Evolutionary conservation across 2,329 filamentous ascomycete genomes (phyloP), one percentile per base, ranked within the genome.

Genomic region (Epichloe bromicola): DNA sequence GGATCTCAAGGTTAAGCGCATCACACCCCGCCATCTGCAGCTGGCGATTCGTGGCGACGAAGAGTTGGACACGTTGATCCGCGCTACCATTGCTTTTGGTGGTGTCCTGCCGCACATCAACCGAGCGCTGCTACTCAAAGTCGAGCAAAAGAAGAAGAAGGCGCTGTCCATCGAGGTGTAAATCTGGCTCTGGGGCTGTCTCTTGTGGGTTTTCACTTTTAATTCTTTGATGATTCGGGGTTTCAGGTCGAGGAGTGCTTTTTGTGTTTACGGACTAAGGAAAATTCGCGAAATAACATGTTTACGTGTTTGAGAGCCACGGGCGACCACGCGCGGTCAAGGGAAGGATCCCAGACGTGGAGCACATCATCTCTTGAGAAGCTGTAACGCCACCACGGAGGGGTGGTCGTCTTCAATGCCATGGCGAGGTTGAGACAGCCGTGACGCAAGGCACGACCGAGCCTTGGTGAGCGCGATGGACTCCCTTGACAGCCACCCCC

Each of bases 1-100:
- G 79, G 93, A 98, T 71, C 86, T 97, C 67, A 98, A 97, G 74
- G 93, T 97, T 74, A 98, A 97, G 83, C 93, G 93, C 72, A 98
- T 98, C 72, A 97, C 91, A 12, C 93, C 93, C 51, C 90, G 93
- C 69, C 93, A 98, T 71, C 75, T 98, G 58, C 93, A 98, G 72
- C 86, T 98, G 56, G 93, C 93, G 63, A 98, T 98, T 67, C 89
- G 93, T 64, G 93, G 93, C 65, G 93, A 98, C 70, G 93, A 98
- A 74, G 93, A 98, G 72, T 79, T 98, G 61, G 93, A 98, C 69
- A 97, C 90, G 23, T 78, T 98, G 53, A 97, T 98, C 68, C 87
- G 90, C 63, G 93, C 93, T 52, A 98, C 93, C 56, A 98, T 98
- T 64, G 93, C 93, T 54, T 97, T 94, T 61, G 93, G 93, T 75